A percentile compares a stretch with the other conserved stretches of the same genome.
Evolutionary conservation across 2,329 filamentous ascomycete species (phyloP).

Genomic region (Colletotrichum camelliae): DNA sequence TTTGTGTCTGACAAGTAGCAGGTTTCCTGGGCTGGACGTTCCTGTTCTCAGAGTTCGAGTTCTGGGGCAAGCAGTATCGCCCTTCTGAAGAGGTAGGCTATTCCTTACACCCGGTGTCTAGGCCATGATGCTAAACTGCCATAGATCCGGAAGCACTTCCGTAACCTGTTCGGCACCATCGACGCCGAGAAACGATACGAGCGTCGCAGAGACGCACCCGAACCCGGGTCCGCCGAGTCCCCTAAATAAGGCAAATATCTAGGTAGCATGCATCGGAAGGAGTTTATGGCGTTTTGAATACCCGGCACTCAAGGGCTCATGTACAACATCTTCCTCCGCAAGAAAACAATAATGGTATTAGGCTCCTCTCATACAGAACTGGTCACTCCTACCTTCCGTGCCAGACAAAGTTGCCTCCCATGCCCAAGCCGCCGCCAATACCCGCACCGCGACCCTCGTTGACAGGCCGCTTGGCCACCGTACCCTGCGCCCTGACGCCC

Average conservation of each 20-base stretch:
- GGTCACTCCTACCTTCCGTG: conserved; percentile 36
- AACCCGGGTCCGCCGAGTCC: conserved; percentile 28
- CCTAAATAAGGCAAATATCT: conserved; percentile 1
- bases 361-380: not conserved
- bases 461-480: conserved; percentile 78
- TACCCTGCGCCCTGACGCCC: conserved; percentile 79
- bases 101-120: fast-evolving
- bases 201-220: conserved; percentile 42
- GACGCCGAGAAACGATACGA: conserved; percentile 48
- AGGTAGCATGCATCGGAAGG: conserved; percentile 9
- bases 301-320: conserved; percentile 22
- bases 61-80: conserved; percentile 47
- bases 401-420: conserved; percentile 66
- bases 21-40: conserved; percentile 42
- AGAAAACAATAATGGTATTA: conserved; percentile 7
- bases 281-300: conserved; percentile 22
- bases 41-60: conserved; percentile 50
- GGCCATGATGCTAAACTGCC: not conserved
- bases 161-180: conserved; percentile 43
- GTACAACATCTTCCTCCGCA: conserved; percentile 31
- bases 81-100: conserved; percentile 44
- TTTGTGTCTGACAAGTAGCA: conserved; percentile 24
- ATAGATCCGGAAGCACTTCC: conserved; percentile 42
- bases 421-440: conserved; percentile 56
- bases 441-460: conserved; percentile 65